Evolutionary conservation across 371 early-diverging fungal species (phyloP), one percentile per base, ranked within the genome.

Genomic region (Saksenaea oblongispora): DNA sequence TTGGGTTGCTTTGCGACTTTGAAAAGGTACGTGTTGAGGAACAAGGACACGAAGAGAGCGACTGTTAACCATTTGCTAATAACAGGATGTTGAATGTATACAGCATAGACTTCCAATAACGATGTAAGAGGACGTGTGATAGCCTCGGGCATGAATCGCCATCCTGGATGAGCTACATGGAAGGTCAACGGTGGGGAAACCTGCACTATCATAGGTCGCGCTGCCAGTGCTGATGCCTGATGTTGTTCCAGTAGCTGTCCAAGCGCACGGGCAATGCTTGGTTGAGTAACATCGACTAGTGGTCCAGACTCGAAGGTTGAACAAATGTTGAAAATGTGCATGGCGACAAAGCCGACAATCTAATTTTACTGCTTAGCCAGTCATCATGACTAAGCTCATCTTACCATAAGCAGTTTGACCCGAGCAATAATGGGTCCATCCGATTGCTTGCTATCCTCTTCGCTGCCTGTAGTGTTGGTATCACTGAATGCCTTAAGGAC

Each of bases 311-410:
- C 75, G 61, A 84, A 64, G 22, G 84, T 77, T 31, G 79, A 80
- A 65, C 84, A 79, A 47, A 86, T 72, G 61, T 85, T 87, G 72
- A 87, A 76, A 34, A 89, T 76, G 64, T 90, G 88, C 75, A 85
- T 79, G 31, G 77, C 83, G n/a, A 89, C 73, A 61, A 61, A 65
- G 36, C 59, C 60, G 28, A 65, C 37, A 44, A 65, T 65, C 66
- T 56, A 59, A 51, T 47, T 22, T 22, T 47, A 1, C 22, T 47
- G 8, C 5, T 47, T 10, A 47, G 27, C 11, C 26, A 53, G 15
- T n/a, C 22, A 35, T 24, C 56, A 42, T 36, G 18, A 63, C 0
- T 59, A 37, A 54, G 18, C 9, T 18, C 37, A 9, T 54, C 36
- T 41, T 63, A 66, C 67, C 65, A 67, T 61, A 22, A 84, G 71